Base-by-base conservation (phyloP, 2,329 filamentous ascomycete species). In the Setomelanomma holmii region DNA sequence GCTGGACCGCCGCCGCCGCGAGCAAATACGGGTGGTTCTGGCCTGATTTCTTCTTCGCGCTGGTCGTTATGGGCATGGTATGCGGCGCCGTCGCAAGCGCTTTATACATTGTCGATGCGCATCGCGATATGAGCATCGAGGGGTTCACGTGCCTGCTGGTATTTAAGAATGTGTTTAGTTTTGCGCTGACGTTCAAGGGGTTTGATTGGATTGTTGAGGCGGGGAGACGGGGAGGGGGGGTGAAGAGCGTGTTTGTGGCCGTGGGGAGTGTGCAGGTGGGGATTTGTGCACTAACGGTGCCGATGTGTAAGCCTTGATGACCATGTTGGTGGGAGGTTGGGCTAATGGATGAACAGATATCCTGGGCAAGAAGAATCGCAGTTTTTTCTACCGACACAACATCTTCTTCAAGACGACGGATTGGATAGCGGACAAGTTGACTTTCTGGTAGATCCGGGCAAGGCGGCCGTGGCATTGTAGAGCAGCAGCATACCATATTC, bases 91-190 rank as follows among this genome's bases (percentile, higher is more conserved):
- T 96, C 2, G 88, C 90, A 1, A 89, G 87, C 55, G 90, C 90
- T 1, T 78, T 96, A 20, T 98, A 98, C 69, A 89, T 97, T 67
- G 90, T 96, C 6, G 93, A 97, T 76, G 93, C 93, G 0, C 93
- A 97, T 75, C 88, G 92, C 6, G 88, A 93, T 56, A 85, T 96
- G 50, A 86, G 90, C 1, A 85, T 96, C 41, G 93, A 97, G 75
- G 90, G 87, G 5, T 96, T 96, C 72, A 96, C 92, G 0, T 90
- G 91, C 75, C 84, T 95, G 72, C 84, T 96, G 59, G 87, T 96
- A 47, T 96, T 97, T 81, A 97, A 97, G 77, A 96, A 97, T 75
- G 84, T 97, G 56, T 96, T 97, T 78, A 90, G 88, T 57, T 97
- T 96, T 66, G 85, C 86, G 5, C 79, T 97, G 49, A 96, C 93